Base-by-base conservation (phyloP, 1,284 basidiomycete genomes). In the Cryptococcus neoformans region DNA sequence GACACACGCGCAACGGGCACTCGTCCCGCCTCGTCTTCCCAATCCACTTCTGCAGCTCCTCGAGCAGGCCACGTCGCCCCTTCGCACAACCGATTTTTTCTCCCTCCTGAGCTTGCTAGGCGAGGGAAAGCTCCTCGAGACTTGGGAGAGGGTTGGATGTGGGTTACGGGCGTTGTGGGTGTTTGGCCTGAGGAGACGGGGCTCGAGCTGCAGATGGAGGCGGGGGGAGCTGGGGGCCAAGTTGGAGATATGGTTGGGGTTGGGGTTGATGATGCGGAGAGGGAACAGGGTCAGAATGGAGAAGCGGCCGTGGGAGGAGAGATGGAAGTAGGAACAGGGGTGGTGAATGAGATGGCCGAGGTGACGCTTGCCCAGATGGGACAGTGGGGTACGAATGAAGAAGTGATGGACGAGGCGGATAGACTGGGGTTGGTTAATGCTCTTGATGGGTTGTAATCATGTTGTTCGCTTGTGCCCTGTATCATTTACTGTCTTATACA, bases 11-110 rank as follows among this genome's bases (percentile, higher is more conserved):
- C 64, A n/a, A 50, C 38, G 36, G 38, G 44, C 17, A 38, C 48
- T 34, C 9, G 38, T 10, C 21, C 37, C 10, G 45, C 39, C 28
- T 55, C 42, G 51, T 8, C 37, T 28, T 41, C 41, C 37, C 48
- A 44, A 44, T 44, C 53, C 8, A 38, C 42, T 35, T 11, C 44
- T 44, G 16, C 46, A 38, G 44, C 45, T 37, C 14, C 62, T 11
- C 56, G 64, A 4, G 53, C 65, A 4, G 69, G 69, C 1, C 69
- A 71, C 40, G 69, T 71, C 3, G 69, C 69, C 5, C 69, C 69
- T 10, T 64, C 62, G 4, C 69, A 71, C 41, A 46, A 59, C 37
- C 60, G 69, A 11, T 71, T 71, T 54, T 62, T 58, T 4, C 41
- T 67, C 48, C 54, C 62, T 0, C 37, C 42, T 0, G 53, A 51